A percentile compares a stretch with the other conserved stretches of the same genome.
Evolutionary conservation across 805 yeast genomes (phyloP).

Genomic region (Blastobotrys terrestris): DNA sequence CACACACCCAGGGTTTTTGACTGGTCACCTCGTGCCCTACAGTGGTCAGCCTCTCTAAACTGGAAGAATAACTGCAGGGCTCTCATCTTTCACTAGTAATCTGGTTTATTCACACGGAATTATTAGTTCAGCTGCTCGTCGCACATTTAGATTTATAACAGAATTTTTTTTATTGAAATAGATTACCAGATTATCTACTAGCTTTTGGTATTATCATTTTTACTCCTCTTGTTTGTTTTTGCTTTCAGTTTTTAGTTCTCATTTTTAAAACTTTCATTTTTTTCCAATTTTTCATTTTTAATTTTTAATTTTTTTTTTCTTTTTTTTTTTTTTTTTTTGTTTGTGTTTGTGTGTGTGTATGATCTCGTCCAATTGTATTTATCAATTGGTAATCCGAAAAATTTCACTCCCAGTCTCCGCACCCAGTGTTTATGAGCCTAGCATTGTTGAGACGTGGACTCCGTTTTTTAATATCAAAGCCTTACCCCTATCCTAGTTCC

Average conservation of each 20-base stretch:
- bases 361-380: neutral
- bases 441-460: neutral
- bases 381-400: neutral
- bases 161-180: too few relatives aligned
- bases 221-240: too few relatives aligned
- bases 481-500: neutral
- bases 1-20: slow-evolving; percentile 17
- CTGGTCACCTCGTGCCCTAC: slow-evolving; percentile 12
- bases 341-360: too few relatives aligned
- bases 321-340: too few relatives aligned
- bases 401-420: neutral
- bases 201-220: too few relatives aligned
- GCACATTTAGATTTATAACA: too few relatives aligned
- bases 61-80: slow-evolving; percentile 11
- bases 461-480: neutral
- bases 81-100: neutral
- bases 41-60: slow-evolving; percentile 19
- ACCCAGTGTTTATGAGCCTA: neutral
- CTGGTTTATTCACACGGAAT: neutral
- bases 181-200: too few relatives aligned
- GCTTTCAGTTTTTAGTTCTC: too few relatives aligned
- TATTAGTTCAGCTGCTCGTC: neutral
- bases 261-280: too few relatives aligned
- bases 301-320: too few relatives aligned
- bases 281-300: too few relatives aligned